Conservation (phyloP, 306 rosid genomes). For the Parietaria judaica region DNA sequence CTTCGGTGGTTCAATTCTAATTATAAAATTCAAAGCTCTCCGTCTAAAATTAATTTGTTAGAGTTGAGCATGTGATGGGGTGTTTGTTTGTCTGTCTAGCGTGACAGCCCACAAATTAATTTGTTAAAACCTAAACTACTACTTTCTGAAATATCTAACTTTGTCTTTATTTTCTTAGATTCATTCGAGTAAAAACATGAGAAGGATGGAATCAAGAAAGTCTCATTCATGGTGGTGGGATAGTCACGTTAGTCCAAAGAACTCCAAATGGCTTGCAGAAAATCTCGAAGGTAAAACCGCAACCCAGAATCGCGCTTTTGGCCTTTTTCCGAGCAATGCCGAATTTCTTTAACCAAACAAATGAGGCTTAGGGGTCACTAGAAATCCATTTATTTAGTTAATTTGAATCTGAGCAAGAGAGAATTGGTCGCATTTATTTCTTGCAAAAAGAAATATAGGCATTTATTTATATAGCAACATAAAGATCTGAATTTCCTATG, state of each 20-base stretch:
- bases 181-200: conserved; percentile 36
- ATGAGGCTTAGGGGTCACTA: conserved; percentile 4
- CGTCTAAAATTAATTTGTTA: too few relatives aligned
- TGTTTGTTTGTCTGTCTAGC: too few relatives aligned
- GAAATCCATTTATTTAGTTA: background rate
- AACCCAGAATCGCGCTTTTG: too few relatives aligned
- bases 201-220: conserved; percentile 56
- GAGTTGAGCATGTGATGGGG: too few relatives aligned
- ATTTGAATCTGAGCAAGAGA: background rate
- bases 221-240: conserved; percentile 99
- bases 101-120: too few relatives aligned
- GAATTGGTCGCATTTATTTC: background rate
- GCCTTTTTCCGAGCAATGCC: too few relatives aligned
- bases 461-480: background rate
- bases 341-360: too few relatives aligned
- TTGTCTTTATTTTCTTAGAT: conserved; percentile 28
- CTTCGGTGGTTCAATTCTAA: too few relatives aligned
- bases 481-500: conserved; percentile 14
- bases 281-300: conserved; percentile 60
- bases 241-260: conserved; percentile 66
- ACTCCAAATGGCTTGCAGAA: conserved; percentile 81
- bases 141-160: too few relatives aligned
- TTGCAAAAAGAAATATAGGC: background rate
- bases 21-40: too few relatives aligned
- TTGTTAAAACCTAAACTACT: too few relatives aligned